Percentiles rank a stretch among this genome's conserved stretches.
Evolutionary conservation across 441 rosid species (phyloP).

Genomic region (Lepidium campestre): DNA sequence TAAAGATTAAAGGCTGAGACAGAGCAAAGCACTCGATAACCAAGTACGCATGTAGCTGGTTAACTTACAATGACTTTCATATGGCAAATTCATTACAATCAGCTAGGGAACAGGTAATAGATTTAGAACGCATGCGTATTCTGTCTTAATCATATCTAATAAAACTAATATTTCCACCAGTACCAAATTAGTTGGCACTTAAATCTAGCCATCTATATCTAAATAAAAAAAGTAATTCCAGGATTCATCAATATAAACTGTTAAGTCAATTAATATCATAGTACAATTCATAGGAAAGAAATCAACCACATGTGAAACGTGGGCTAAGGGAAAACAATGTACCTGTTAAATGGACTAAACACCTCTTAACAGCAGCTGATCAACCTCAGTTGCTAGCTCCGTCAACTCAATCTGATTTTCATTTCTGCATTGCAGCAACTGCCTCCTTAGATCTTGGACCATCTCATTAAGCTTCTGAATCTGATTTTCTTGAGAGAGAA

Average conservation of each 20-base stretch:
- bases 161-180: neutral
- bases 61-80: neutral
- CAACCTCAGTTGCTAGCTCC: slow-evolving; percentile 47
- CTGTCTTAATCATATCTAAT: slow-evolving; percentile 1
- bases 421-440: slow-evolving; percentile 46
- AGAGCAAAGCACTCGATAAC: too few relatives aligned
- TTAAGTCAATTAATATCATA: neutral
- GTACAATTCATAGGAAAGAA: neutral
- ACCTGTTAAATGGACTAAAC: slow-evolving; percentile 30
- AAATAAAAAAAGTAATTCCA: neutral
- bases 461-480: slow-evolving; percentile 66
- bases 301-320: slow-evolving; percentile 2
- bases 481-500: slow-evolving; percentile 68
- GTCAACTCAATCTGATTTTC: slow-evolving; percentile 39
- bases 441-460: slow-evolving; percentile 51
- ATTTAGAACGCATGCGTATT: slow-evolving; percentile 5
- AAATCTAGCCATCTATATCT: slow-evolving; percentile 3
- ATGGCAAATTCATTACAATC: neutral
- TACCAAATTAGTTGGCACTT: slow-evolving; percentile 16
- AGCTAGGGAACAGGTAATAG: slow-evolving; percentile 1
- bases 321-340: neutral
- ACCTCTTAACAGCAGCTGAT: slow-evolving; percentile 38
- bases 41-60: too few relatives aligned
- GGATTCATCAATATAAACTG: neutral
- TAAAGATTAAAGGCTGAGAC: too few relatives aligned